Conservation (phyloP, 106 monocot genomes). For the Phalaenopsis aphrodite region DNA sequence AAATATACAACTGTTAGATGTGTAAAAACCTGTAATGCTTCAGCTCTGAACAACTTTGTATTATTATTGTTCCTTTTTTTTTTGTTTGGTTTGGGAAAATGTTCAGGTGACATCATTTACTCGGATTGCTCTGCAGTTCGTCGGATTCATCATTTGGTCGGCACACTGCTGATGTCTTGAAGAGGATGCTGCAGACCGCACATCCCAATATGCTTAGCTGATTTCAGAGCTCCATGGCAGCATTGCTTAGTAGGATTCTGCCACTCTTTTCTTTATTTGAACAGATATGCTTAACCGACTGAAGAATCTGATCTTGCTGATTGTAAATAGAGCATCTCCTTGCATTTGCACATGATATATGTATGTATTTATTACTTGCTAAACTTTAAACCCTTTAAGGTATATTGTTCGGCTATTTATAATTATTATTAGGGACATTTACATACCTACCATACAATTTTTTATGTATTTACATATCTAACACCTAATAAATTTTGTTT, state of each 20-base stretch:
- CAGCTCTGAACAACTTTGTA: not conserved
- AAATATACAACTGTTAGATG: too few species aligned
- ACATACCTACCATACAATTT: too few species aligned
- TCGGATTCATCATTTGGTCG: constrained; percentile 84
- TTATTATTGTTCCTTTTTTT: not conserved
- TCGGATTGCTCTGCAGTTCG: constrained; percentile 41
- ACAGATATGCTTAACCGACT: not conserved
- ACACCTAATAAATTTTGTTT: too few species aligned
- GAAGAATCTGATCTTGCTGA: not conserved
- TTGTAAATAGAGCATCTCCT: not conserved
- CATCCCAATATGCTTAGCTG: constrained; percentile 74
- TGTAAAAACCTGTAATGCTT: too few species aligned
- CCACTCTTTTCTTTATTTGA: not conserved
- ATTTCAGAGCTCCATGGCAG: constrained; percentile 4
- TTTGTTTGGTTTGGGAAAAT: not conserved
- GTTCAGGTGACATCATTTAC: constrained; percentile 32
- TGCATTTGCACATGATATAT: not conserved
- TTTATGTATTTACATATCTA: too few species aligned
- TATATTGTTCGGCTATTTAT: too few species aligned
- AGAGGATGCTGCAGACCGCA: constrained; percentile 93
- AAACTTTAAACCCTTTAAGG: not conserved
- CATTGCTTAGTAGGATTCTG: not conserved
- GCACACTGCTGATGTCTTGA: constrained; percentile 52
- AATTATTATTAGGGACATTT: too few species aligned
- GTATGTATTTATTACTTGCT: not conserved